A percentile compares a stretch with the other conserved stretches of the same genome.
Conservation (phyloP, 768 basidiomycete genomes). For the Russula sp. region DNA sequence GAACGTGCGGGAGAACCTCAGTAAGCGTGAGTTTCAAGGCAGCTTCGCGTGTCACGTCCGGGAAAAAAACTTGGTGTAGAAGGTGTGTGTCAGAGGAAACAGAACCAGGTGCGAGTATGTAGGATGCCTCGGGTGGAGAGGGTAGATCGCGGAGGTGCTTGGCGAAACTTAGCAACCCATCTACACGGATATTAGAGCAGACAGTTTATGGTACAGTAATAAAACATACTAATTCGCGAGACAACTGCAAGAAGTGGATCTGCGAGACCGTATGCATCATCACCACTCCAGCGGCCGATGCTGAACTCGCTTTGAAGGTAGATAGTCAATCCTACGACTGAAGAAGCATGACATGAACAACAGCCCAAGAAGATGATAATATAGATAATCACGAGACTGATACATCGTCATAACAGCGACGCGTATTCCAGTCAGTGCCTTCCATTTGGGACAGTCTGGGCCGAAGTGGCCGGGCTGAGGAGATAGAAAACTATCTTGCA, state of each 20-base stretch:
- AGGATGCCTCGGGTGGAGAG: conserved; percentile 14
- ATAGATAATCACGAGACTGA: conserved; percentile 25
- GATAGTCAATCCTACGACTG: conserved; percentile 31
- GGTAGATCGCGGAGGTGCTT: conserved; percentile 25
- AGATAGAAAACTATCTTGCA: conserved; percentile 30
- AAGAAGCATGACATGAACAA: neutral
- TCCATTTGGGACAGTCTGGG: conserved; percentile 22
- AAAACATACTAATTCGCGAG: conserved; percentile 31
- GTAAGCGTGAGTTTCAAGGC: conserved; percentile 27
- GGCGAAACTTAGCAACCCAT: conserved; percentile 31
- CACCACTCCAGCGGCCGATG: conserved; percentile 39
- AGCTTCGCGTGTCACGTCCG: conserved; percentile 27
- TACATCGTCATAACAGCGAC: conserved; percentile 23
- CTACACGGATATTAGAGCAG: conserved; percentile 21
- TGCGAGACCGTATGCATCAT: conserved; percentile 33
- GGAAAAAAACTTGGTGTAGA: conserved; percentile 29
- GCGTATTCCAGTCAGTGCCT: conserved; percentile 23
- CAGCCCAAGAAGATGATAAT: neutral
- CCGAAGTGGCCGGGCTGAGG: conserved; percentile 22
- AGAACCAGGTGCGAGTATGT: conserved; percentile 4
- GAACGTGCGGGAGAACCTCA: conserved; percentile 33
- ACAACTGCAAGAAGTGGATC: conserved; percentile 32
- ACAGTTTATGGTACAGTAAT: neutral
- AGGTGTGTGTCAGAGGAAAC: conserved; percentile 32
- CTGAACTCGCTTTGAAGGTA: conserved; percentile 39